Percentiles rank a stretch among this genome's conserved stretches.
phyloP scores from a whole-genome alignment of 2,329 filamentous ascomycete genomes.

The Daldinia sp. region DNA sequence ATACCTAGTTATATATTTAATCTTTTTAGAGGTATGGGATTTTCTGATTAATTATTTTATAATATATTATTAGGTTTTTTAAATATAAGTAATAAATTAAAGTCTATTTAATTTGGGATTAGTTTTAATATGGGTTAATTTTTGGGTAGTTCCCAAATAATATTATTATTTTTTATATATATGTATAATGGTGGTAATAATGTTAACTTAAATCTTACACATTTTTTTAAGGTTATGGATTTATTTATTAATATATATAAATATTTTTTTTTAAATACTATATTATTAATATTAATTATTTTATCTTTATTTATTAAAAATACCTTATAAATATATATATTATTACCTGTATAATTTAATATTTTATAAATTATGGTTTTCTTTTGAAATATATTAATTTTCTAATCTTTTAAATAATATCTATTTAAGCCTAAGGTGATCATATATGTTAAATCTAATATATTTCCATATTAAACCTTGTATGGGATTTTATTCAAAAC shows the following conservation, averaged over 20 bases:
- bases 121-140: too few relatives aligned
- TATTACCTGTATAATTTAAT: neutral
- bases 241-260: neutral
- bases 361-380: neutral
- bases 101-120: too few relatives aligned
- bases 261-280: neutral
- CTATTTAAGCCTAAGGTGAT: too few relatives aligned
- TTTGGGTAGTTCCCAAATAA: neutral
- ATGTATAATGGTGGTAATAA: neutral
- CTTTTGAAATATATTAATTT: constrained; percentile 5
- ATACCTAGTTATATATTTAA: too few relatives aligned
- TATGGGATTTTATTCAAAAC: too few relatives aligned
- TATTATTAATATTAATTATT: neutral
- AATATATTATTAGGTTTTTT: too few relatives aligned
- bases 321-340: neutral
- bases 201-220: neutral
- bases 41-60: too few relatives aligned
- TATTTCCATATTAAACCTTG: too few relatives aligned
- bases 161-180: neutral
- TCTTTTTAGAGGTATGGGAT: too few relatives aligned
- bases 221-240: neutral
- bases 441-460: too few relatives aligned
- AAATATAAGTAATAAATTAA: too few relatives aligned
- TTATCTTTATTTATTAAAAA: neutral
- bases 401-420: too few relatives aligned